Base-by-base conservation (phyloP, 352 stramenopile genomes). In the Pythium rhizo-oryzae region DNA sequence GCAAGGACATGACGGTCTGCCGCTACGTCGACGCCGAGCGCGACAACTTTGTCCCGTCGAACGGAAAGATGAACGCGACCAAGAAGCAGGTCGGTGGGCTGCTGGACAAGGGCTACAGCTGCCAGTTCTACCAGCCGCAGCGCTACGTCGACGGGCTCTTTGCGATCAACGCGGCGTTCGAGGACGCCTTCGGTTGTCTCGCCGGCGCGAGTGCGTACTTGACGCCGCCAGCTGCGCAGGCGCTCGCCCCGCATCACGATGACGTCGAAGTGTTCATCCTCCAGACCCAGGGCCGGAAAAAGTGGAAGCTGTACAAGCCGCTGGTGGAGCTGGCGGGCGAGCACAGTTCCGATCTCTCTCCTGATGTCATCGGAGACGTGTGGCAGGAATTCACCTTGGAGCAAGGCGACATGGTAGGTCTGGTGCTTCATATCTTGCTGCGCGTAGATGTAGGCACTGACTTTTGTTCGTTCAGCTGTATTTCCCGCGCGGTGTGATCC, bases 91-190 rank as follows among this genome's bases (percentile, higher is more conserved):
- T 96, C 53, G 76, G 69, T 25, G 79, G 71, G 41, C 68, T 93
- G 53, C 71, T 96, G 19, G 79, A 92, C 37, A 75, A 74, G 37
- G 77, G 81, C 25, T 96, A 87, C 71, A 96, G 87, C 69, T 93
- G 87, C 71, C 89, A 96, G 69, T 96, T 96, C 65, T 96, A 92
- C 67, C 89, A 96, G 59, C 89, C 89, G 13, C 89, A 96, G 71
- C 89, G 89, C 47, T 92, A 94, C 62, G 75, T 84, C 7, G 85
- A 95, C 62, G 78, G 79, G 24, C 76, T 96, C 28, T 93, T 81
- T 67, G 60, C 72, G 30, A 71, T 95, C 55, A 95, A 94, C 60
- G 74, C 84, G n/a, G 82, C 87, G 8, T 92, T 96, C 63, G 89
- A 96, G 65, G 66, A 83, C 46, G 61, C 77, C 50, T 96, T 94